Base-by-base conservation (phyloP, 2,329 filamentous ascomycete species). In the Hypomyces rosellus region DNA sequence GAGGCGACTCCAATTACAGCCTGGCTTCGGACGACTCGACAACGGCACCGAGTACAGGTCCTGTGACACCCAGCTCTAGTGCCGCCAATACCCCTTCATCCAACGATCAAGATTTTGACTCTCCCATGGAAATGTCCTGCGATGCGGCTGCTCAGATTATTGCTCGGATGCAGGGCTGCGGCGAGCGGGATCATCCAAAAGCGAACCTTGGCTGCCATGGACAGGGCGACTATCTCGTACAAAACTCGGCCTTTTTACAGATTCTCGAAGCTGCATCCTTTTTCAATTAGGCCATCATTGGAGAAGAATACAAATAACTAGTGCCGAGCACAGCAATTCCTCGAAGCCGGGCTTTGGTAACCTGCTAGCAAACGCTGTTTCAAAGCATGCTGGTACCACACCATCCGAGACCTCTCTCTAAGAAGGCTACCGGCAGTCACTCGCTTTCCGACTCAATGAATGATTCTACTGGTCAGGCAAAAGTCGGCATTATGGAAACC, bases 151-250 rank as follows among this genome's bases (percentile, higher is more conserved):
- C 66, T 1, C 59, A 63, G 6, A 68, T 72, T 33, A 69, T 72
- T 14, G 67, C 69, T 15, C 66, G 69, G 20, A 69, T 72, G 54
- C 65, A 71, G 16, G 67, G 68, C 1, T 61, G 64, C 12, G 52
- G 57, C 9, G 61, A 69, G 45, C 46, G 62, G 7, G 54, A 55
- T 2, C 41, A 55, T 5, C 61, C 64, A 11, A 61, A 61, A 16
- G 57, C 55, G 3, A 52, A 58, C 8, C 54, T 72, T 3, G 69
- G 67, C 1, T 69, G 65, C 34, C 46, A 57, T 8, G 50, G 38
- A 15, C 51, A 58, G 33, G 51, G 53, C 3, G 57, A 65, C 2
- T 70, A 67, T 34, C 51, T 68, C 36, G 62, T 69, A 12, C 63
- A 59, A 43, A 69, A 69, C 41, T 58, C 67, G 1, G 55, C 64